Evolutionary conservation across 2,329 filamentous ascomycete species (phyloP), one percentile per base, ranked within the genome.

Genomic region (Arachnopeziza araneosa): DNA sequence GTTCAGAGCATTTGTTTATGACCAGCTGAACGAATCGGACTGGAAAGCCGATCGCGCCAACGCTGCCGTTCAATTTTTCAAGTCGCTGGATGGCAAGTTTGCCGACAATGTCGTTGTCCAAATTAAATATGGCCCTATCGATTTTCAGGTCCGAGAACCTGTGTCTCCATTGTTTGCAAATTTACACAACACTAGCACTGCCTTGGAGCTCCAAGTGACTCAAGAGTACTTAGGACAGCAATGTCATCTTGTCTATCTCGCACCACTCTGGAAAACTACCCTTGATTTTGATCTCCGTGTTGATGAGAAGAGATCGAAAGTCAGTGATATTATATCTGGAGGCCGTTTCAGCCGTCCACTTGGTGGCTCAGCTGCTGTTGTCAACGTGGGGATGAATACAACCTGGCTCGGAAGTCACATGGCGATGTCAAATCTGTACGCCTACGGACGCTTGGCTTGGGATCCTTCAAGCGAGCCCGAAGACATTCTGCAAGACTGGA

Each of bases 221-320:
- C 87, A 89, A 67, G 87, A 90, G 67, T 90, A 90, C 65, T 78
- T 90, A 0, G 87, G 87, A 0, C 87, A 90, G 69, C 86, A 90
- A 68, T 80, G 77, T 24, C 87, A 90, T 68, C 71, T 89, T 1
- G 84, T 89, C 0, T 90, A 90, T 66, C 74, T 89, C 0, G 77
- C 86, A 1, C 86, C 87, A 0, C 73, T 89, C 14, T 91, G 88
- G 88, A 85, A 85, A 70, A 83, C 81, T 1, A 77, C 89, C 8
- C 76, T 90, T 0, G 82, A 88, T 60, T 89, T 87, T 64, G 87
- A 91, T 68, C 72, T 90, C 59, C 80, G 83, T 4, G 78, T 86
- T 12, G 83, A 88, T 60, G 75, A 79, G 32, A 68, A 82, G 64
- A 72, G 77, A 22, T 86, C 86, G 0, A 72, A 78, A 0, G 79